Conservation (phyloP, 768 basidiomycete genomes). For the Collybia sordida region DNA sequence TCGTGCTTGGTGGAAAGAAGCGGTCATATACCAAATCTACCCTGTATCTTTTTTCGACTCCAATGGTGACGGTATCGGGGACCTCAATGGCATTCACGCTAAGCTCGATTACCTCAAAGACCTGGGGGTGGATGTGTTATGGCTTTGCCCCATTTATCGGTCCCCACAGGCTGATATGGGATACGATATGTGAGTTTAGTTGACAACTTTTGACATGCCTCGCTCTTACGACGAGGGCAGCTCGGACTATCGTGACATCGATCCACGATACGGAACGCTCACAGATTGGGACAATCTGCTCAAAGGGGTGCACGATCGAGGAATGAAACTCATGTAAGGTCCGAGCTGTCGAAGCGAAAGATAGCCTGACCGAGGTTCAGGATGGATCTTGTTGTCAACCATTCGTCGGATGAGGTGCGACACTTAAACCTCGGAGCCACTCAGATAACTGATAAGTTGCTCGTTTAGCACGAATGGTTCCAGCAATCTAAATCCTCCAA, state of each 20-base stretch:
- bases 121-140: conserved; percentile 66
- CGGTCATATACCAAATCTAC: conserved; percentile 67
- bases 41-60: conserved; percentile 70
- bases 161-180: conserved; percentile 74
- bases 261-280: conserved; percentile 64
- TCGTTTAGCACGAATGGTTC: conserved; percentile 69
- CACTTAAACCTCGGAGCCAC: not conserved
- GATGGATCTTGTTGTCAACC: conserved; percentile 80
- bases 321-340: conserved; percentile 69
- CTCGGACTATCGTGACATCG: conserved; percentile 63
- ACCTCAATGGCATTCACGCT: conserved; percentile 61
- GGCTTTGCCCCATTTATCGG: conserved; percentile 72
- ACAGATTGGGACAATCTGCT: conserved; percentile 58
- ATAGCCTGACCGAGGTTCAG: conserved; percentile 27
- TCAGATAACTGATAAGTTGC: too few relatives aligned
- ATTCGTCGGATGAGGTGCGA: conserved; percentile 62
- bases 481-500: conserved; percentile 49
- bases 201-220: not conserved
- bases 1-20: conserved; percentile 56
- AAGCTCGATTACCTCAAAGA: conserved; percentile 71
- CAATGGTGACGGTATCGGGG: conserved; percentile 71
- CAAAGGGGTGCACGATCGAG: conserved; percentile 53
- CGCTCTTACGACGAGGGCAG: conserved; percentile 21
- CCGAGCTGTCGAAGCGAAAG: not conserved
- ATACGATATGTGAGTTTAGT: conserved; percentile 57